phyloP scores from a whole-genome alignment of 176 grass and related monocot species.

The Eleusine indica region DNA sequence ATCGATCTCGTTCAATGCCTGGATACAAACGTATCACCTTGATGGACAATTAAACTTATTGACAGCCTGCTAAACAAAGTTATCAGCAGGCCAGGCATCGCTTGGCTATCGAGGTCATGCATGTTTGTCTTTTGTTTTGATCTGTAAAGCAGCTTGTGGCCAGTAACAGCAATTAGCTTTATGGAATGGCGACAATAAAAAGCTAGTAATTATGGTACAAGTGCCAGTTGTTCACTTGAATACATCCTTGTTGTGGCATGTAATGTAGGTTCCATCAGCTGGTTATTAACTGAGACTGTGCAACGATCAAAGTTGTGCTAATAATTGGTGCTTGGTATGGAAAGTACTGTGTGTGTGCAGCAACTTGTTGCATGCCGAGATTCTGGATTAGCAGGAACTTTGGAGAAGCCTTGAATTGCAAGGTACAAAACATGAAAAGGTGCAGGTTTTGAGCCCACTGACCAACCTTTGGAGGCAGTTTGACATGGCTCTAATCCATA shows the following conservation, averaged over 20 bases:
- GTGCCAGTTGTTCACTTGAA: constrained; percentile 23
- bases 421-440: no score
- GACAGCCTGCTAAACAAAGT: constrained; percentile 20
- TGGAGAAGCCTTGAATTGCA: constrained; percentile 22
- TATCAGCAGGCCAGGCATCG: neutral
- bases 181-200: neutral
- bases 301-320: constrained; percentile 35
- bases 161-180: constrained; percentile 1
- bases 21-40: constrained; percentile 33
- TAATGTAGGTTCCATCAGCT: neutral
- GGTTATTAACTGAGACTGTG: constrained; percentile 38
- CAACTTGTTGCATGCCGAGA: neutral
- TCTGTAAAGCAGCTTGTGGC: constrained; percentile 2
- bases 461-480: no score
- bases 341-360: constrained; percentile 25
- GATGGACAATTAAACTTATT: constrained; percentile 16
- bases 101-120: neutral
- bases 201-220: neutral
- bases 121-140: constrained; percentile 10
- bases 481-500: no score
- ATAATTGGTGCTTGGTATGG: constrained; percentile 38
- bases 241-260: constrained; percentile 6
- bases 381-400: constrained; percentile 32
- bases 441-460: no score
- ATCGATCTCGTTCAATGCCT: neutral